Conservation (phyloP, 345 rosid genomes). For the Reutealis trisperma region DNA sequence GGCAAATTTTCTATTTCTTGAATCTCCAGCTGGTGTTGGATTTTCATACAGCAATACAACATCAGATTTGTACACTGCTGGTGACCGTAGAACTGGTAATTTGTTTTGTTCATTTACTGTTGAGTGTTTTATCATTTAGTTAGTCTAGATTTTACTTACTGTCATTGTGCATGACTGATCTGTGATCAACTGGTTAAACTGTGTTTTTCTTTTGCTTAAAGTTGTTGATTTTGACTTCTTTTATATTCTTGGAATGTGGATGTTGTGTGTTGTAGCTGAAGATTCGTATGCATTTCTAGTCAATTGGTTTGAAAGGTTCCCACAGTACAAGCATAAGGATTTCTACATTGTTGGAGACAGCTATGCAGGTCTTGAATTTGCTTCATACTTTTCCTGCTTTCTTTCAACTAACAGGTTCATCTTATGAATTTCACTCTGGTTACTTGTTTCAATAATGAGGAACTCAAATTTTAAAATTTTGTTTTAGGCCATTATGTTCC, state of each 20-base stretch:
- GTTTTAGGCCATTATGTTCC: slow-evolving; percentile 95
- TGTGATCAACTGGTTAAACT: neutral
- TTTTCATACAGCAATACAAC: slow-evolving; percentile 85
- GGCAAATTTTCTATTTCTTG: slow-evolving; percentile 89
- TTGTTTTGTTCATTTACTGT: neutral
- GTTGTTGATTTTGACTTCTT: slow-evolving; percentile 23
- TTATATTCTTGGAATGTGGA: slow-evolving; percentile 15
- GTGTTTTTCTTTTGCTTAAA: slow-evolving; percentile 1
- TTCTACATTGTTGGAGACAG: slow-evolving; percentile 97
- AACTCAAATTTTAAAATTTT: slow-evolving; percentile 6
- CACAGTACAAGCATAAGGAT: slow-evolving; percentile 88
- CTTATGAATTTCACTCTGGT: neutral
- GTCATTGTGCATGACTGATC: neutral
- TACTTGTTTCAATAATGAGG: slow-evolving; percentile 3
- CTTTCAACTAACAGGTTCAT: neutral
- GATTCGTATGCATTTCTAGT: slow-evolving; percentile 78
- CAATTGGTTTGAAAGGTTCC: slow-evolving; percentile 94
- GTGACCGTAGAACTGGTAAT: slow-evolving; percentile 90
- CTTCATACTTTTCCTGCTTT: neutral
- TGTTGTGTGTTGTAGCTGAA: slow-evolving; percentile 60
- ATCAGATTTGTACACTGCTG: slow-evolving; percentile 75
- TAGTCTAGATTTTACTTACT: neutral
- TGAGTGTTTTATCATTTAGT: neutral
- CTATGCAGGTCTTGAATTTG: slow-evolving; percentile 64
- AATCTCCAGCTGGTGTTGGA: slow-evolving; percentile 98